phyloP scores from a whole-genome alignment of 2,329 filamentous ascomycete species.

The Canariomyces notabilis region DNA sequence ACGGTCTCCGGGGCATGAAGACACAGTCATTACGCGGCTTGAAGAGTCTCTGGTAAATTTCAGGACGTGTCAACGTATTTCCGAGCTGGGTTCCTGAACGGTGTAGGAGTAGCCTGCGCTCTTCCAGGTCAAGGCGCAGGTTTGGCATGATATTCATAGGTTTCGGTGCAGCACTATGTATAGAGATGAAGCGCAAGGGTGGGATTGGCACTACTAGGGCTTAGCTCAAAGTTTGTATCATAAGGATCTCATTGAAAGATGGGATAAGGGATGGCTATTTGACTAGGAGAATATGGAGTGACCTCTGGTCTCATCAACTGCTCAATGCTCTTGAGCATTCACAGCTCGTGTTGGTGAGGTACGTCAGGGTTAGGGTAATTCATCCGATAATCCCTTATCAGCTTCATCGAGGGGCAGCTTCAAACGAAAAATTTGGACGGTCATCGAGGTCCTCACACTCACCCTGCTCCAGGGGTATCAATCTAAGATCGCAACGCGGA shows the following conservation, averaged over 20 bases:
- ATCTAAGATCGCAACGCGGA: not conserved
- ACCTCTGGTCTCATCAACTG: too few relatives aligned
- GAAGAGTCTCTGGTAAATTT: not conserved
- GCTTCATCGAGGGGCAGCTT: conserved; percentile 4
- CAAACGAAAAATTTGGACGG: conserved; percentile 17
- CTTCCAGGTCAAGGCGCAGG: not conserved
- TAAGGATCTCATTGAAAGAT: conserved; percentile 3
- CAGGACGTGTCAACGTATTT: not conserved
- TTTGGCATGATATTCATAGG: not conserved
- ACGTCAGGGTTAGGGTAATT: not conserved
- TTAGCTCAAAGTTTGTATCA: not conserved
- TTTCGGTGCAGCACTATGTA: not conserved
- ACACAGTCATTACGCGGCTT: not conserved
- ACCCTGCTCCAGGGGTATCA: not conserved
- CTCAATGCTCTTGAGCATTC: too few relatives aligned
- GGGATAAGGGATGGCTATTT: too few relatives aligned
- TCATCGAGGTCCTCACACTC: conserved; percentile 17
- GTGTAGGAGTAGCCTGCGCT: not conserved
- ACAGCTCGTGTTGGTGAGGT: too few relatives aligned
- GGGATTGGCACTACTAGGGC: not conserved
- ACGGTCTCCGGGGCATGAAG: not conserved
- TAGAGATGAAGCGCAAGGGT: not conserved
- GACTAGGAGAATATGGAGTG: too few relatives aligned
- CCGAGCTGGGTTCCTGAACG: not conserved
- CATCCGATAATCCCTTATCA: not conserved